Base-by-base conservation (phyloP, 257 asterid genomes). In the Solanum verrucosum region DNA sequence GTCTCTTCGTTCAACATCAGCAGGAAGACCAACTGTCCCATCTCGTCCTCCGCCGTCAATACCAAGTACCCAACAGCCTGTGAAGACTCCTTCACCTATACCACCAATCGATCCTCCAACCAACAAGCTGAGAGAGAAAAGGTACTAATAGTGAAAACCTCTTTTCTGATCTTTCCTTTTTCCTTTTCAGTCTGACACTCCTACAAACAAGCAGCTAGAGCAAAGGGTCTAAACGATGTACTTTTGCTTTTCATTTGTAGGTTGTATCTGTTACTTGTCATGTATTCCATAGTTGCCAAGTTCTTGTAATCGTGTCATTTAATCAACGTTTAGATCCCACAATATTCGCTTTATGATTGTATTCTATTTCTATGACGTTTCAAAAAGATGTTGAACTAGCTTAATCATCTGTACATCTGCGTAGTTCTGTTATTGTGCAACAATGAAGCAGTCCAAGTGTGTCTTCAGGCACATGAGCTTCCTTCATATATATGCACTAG, bases 41-140 rank as follows among this genome's bases (percentile, higher is more conserved):
- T 92, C 81, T 87, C 93, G 95, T 44, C 91, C 94, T 56, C 83
- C 87, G 6, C 93, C 96, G 23, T 86, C 95, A 38, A 87, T 91
- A 85, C 96, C 97, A 91, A 90, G 95, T 83, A 90, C 93, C 89
- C 93, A 93, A 86, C 91, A 93, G 40, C 88, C 93, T 7, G 87
- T 90, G 86, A 95, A 91, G 90, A 90, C 96, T 82, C 92, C 94
- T 52, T 87, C 86, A 68, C 94, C 97, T 74, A 90, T 95, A 74
- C 96, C 98, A 38, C 95, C 94, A 27, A 91, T 93, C 88, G 96
- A 95, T 91, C 98, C 95, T 87, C 96, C 98, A 85, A 86, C 91
- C 90, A 92, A 90, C 93, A 87, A 90, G 88, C 95, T 90, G 89
- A 90, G 94, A 89, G 98, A 97, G 93, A 97, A 97, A 89, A 97